These are phyloP conservation scores for Neopestalotiopsis sp. DNA, from an alignment of 2,329 filamentous ascomycete genomes.

Conservation along the genomic window DNA sequence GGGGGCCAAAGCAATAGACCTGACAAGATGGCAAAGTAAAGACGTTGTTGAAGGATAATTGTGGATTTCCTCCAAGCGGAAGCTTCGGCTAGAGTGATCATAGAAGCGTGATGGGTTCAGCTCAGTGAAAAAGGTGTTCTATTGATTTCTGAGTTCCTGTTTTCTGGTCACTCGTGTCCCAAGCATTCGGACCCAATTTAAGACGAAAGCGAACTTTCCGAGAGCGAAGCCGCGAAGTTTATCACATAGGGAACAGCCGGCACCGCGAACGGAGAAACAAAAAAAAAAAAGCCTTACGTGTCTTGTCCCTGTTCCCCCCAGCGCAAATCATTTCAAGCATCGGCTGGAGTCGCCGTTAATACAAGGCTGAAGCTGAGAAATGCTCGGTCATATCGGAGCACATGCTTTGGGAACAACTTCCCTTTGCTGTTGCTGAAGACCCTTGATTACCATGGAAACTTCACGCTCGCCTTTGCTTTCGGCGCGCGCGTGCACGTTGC, in stretches of 20 bases:
- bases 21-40: not conserved
- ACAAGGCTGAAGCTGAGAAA: no score
- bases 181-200: not conserved
- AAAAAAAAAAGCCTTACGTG: no score
- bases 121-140: not conserved
- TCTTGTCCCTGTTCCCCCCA: no score
- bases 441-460: not conserved
- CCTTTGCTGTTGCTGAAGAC: no score
- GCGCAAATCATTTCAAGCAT: no score
- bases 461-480: not conserved
- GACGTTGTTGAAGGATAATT: not conserved
- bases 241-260: no score
- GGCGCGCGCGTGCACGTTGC: not conserved
- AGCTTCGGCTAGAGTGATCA: not conserved
- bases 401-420: no score
- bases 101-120: not conserved
- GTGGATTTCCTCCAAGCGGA: not conserved
- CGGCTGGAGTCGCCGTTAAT: no score
- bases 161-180: not conserved
- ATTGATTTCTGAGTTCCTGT: not conserved
- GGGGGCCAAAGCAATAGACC: not conserved
- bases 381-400: no score
- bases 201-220: constrained; percentile 2
- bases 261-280: no score
- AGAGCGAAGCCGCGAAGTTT: constrained; percentile 4